phyloP scores from a whole-genome alignment of 1,139 yeast species.

The Tardiomyces depauwii region DNA sequence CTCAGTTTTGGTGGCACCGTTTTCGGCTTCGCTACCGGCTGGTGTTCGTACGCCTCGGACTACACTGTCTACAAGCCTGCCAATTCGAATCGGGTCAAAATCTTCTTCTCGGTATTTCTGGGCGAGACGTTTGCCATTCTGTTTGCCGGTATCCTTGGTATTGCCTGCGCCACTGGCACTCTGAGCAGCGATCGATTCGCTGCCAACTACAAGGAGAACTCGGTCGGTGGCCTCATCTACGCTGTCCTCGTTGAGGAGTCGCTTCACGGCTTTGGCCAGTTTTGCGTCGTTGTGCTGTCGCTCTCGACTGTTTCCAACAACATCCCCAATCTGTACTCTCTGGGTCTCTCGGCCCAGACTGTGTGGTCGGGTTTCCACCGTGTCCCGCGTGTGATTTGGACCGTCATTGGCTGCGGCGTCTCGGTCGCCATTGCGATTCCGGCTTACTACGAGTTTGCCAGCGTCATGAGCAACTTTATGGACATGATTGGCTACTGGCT shows the following conservation, averaged over 20 bases:
- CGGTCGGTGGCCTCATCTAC: constrained; percentile 76
- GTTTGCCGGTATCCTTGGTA: constrained; percentile 73
- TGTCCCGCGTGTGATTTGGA: constrained; percentile 78
- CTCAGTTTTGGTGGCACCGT: constrained; percentile 77
- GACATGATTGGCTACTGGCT: constrained; percentile 83
- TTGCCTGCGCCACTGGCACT: constrained; percentile 69
- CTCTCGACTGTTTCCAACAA: constrained; percentile 82
- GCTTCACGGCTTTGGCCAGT: constrained; percentile 79
- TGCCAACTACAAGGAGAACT: constrained; percentile 39
- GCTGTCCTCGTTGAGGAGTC: constrained; percentile 68
- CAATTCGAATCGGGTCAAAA: constrained; percentile 43
- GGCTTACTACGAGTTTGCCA: constrained; percentile 62
- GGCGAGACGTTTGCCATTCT: constrained; percentile 61
- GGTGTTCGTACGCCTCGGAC: constrained; percentile 91
- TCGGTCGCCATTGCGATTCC: constrained; percentile 83
- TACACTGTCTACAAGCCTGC: constrained; percentile 78
- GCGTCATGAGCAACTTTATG: constrained; percentile 78
- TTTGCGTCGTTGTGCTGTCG: constrained; percentile 74
- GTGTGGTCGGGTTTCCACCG: constrained; percentile 60
- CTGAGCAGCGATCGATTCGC: constrained; percentile 36
- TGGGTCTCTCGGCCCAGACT: constrained; percentile 77
- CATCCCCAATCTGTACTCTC: constrained; percentile 86
- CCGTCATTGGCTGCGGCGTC: constrained; percentile 60
- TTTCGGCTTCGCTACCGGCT: constrained; percentile 88
- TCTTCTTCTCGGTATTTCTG: constrained; percentile 50